Percentiles rank a stretch among this genome's conserved stretches.
Conservation (phyloP, 192 early-diverging fungal species). For the Rhizoclosmatium globosum region DNA sequence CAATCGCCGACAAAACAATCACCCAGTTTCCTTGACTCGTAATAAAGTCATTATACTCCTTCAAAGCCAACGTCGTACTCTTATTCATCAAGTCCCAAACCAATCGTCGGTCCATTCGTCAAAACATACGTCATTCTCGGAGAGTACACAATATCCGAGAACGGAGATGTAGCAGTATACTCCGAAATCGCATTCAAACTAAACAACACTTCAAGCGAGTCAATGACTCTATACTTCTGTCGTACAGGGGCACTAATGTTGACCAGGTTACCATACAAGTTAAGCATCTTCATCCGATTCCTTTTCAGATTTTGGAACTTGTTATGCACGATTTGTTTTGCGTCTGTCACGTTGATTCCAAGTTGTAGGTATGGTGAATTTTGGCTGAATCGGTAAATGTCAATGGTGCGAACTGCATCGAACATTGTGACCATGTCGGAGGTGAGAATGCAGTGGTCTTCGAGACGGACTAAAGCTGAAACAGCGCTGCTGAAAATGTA, state of each 20-base stretch:
- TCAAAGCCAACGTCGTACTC: not conserved
- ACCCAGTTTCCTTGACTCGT: not conserved
- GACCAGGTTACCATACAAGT: not conserved
- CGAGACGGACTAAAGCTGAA: not conserved
- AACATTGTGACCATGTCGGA: not conserved
- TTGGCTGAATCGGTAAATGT: not conserved
- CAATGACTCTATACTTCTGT: not conserved
- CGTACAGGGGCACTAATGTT: not conserved
- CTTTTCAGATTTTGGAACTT: not conserved
- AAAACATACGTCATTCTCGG: not conserved
- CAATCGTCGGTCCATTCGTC: not conserved
- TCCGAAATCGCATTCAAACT: not conserved
- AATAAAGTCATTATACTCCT: slow-evolving; percentile 10
- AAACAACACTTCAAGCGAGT: not conserved
- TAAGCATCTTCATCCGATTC: not conserved
- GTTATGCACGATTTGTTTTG: not conserved
- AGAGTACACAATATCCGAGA: not conserved
- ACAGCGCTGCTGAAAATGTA: not conserved
- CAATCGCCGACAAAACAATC: not conserved
- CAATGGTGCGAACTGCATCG: slow-evolving; percentile 18
- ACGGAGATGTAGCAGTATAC: not conserved
- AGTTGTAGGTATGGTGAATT: not conserved
- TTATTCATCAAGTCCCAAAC: slow-evolving; percentile 10
- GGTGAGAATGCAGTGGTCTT: not conserved
- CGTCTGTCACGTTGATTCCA: not conserved